Percentiles rank a stretch among this genome's conserved stretches.
Conservation (phyloP, 345 rosid species). For the Salix viminalis region DNA sequence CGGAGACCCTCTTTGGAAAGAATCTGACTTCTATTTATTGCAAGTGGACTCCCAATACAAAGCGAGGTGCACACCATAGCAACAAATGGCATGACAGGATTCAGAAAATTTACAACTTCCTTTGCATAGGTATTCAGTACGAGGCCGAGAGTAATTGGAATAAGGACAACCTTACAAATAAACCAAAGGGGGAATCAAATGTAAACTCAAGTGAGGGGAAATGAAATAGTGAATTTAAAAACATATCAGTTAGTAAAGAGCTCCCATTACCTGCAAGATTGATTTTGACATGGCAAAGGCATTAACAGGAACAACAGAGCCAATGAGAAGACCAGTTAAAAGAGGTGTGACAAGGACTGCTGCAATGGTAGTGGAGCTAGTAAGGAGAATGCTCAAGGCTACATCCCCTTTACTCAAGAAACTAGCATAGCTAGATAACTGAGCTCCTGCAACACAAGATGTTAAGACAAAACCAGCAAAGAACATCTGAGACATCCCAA, state of each 20-base stretch:
- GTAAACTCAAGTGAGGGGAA: not conserved
- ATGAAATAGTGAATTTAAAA: not conserved
- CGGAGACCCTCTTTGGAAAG: conserved; percentile 63
- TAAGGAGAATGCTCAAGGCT: conserved; percentile 87
- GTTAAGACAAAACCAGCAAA: conserved; percentile 84
- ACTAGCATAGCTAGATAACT: conserved; percentile 78
- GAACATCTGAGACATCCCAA: conserved; percentile 64
- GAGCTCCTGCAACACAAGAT: conserved; percentile 92
- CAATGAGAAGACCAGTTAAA: conserved; percentile 69
- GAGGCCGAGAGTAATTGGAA: conserved; percentile 79
- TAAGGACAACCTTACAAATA: conserved; percentile 70
- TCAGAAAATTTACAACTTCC: conserved; percentile 60
- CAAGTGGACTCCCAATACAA: conserved; percentile 95
- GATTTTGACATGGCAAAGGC: conserved; percentile 95
- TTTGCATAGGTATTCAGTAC: conserved; percentile 80
- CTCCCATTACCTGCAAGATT: conserved; percentile 66
- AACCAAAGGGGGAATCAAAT: not conserved
- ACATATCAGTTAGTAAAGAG: not conserved
- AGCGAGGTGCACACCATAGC: conserved; percentile 88
- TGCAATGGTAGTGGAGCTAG: conserved; percentile 75
- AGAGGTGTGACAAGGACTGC: conserved; percentile 68
- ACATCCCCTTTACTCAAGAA: conserved; percentile 83
- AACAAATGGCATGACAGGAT: conserved; percentile 83
- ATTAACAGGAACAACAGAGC: conserved; percentile 91
- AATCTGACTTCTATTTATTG: conserved; percentile 72